Conservation (phyloP, 2,329 filamentous ascomycete species). For the Penicillium occitanis region DNA sequence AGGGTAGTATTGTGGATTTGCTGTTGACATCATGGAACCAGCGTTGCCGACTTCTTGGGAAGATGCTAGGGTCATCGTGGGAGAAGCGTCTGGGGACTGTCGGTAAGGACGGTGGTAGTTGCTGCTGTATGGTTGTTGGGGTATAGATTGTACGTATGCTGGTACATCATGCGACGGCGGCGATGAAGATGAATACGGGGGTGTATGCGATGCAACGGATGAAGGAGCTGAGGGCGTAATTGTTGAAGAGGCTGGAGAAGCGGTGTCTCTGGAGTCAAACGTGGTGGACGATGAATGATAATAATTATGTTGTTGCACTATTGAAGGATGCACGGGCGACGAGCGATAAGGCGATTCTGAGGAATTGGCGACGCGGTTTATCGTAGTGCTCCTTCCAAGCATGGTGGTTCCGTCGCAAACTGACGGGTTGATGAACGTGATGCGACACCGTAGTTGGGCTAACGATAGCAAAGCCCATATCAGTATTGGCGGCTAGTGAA, state of each 20-base stretch:
- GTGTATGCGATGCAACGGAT: conserved; percentile 35
- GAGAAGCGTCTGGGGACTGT: conserved; percentile 25
- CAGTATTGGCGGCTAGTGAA: conserved; percentile 35
- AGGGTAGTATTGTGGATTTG: conserved; percentile 12
- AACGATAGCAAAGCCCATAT: conserved; percentile 62
- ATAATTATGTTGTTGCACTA: conserved; percentile 25
- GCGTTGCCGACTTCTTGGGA: conserved; percentile 2
- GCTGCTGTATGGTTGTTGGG: conserved; percentile 31
- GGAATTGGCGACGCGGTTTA: conserved; percentile 27
- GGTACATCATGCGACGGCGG: conserved; percentile 35
- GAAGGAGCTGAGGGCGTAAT: conserved; percentile 36
- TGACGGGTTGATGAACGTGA: conserved; percentile 65
- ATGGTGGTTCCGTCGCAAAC: conserved; percentile 53
- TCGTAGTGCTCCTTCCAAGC: conserved; percentile 49
- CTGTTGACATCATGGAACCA: neutral
- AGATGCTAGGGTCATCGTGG: conserved; percentile 17
- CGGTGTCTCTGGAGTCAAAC: conserved; percentile 34
- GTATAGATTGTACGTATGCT: conserved; percentile 35
- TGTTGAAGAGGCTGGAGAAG: conserved; percentile 37
- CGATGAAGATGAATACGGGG: conserved; percentile 33
- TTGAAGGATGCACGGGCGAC: conserved; percentile 29
- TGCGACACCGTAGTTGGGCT: conserved; percentile 74
- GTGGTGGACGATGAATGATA: conserved; percentile 26
- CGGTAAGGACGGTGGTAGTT: conserved; percentile 24
- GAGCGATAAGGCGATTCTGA: conserved; percentile 41